Evolutionary conservation across 2,329 filamentous ascomycete genomes (phyloP), one percentile per base, ranked within the genome.

Genomic region (Helotiales sp.): DNA sequence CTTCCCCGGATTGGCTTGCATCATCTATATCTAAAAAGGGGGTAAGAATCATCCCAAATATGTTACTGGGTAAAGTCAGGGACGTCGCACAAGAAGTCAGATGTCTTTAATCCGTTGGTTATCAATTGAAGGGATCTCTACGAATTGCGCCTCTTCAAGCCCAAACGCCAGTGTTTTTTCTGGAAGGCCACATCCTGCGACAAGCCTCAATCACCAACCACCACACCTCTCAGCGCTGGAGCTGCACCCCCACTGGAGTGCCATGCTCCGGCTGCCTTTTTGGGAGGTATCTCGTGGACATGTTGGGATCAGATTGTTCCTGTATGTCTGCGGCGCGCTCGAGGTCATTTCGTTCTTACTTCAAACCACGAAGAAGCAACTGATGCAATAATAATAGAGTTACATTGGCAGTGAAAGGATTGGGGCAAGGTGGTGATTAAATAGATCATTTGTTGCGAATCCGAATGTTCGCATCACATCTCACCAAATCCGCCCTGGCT

Each of bases 81-180:
- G 54, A 53, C 48, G 50, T 60, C 51, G 47, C 55, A 60, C 57
- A 60, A 40, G 54, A 57, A 60, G 60, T 57, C 55, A 58, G 60
- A 58, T 58, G 54, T 31, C 29, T 53, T 30, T 42, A 40, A 55
- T 62, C 57, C 55, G 60, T 62, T 62, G 60, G 60, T 46, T 49
- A 60, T 25, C 57, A 54, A 27, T 36, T 30, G 58, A 47, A 33
- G 25, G 34, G 34, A 47, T 52, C 29, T 47, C 46, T 27, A 55
- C 42, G 34, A 44, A 17, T 25, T 24, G 44, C 51, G 27, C 56
- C 51, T 51, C 51, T 15, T 25, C 54, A 51, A 25, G 27, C 49
- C 54, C 24, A 29, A 52, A 34, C 40, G 47, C 54, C 38, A 52
- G 22, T 49, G 29, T 53, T 44, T n/a, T 36, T 58, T 51, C 55